Percentiles rank a stretch among this genome's conserved stretches.
These are phyloP conservation scores for Naganishia onofrii DNA, from an alignment of 768 basidiomycete species.

Conservation along the genomic window DNA sequence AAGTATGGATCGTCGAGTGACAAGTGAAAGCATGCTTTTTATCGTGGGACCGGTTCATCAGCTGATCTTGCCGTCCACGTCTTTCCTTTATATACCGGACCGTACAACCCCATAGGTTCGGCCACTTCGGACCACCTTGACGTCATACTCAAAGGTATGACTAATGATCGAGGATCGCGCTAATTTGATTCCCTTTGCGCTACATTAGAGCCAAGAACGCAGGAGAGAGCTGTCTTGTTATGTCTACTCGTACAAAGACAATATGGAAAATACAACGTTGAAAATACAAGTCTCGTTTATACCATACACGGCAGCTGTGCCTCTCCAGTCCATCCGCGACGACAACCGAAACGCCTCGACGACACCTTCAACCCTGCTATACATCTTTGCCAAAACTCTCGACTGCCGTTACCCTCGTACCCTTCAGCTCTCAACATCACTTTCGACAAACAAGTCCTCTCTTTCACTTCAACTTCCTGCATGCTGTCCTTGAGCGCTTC, in stretches of 20 bases:
- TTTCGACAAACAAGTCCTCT: not conserved
- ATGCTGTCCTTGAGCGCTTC: conserved; percentile 13
- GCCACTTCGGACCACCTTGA: not conserved
- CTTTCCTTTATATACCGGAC: not conserved
- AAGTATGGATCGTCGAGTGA: conserved; percentile 14
- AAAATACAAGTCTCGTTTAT: not conserved
- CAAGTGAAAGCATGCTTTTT: conserved; percentile 1
- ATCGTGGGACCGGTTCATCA: not conserved
- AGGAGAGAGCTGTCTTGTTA: too few relatives aligned
- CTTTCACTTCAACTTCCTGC: not conserved
- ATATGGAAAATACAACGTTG: not conserved
- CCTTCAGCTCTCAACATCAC: conserved; percentile 9
- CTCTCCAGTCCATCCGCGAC: conserved; percentile 17
- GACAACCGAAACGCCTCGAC: conserved; percentile 4
- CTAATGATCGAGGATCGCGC: not conserved
- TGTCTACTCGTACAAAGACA: too few relatives aligned
- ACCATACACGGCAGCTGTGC: conserved; percentile 3
- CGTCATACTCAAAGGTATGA: not conserved
- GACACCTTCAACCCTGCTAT: conserved; percentile 11
- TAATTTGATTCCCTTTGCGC: not conserved
- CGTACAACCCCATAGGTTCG: not conserved
- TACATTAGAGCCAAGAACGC: not conserved
- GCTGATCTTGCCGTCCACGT: not conserved
- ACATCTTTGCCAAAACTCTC: conserved; percentile 19
- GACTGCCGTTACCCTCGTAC: conserved; percentile 15